Conservation (phyloP, 331 rosid species). For the Erythrophleum ivorense region DNA sequence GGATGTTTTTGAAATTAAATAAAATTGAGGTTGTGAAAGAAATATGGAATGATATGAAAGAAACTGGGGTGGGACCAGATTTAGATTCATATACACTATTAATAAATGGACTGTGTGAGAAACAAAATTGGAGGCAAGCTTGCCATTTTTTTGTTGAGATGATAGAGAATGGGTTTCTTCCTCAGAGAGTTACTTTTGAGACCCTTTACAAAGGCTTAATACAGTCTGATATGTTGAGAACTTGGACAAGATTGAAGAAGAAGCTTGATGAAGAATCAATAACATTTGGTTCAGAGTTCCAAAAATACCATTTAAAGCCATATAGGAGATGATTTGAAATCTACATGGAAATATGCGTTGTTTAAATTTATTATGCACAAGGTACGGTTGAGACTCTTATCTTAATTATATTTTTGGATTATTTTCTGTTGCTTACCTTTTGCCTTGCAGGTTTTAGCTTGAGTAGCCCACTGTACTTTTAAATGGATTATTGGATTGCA, state of each 20-base stretch:
- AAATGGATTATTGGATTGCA: background rate
- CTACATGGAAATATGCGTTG: background rate
- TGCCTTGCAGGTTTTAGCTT: background rate
- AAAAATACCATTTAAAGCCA: slow-evolving; percentile 73
- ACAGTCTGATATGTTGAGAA: slow-evolving; percentile 87
- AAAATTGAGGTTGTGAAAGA: slow-evolving; percentile 57
- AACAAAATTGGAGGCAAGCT: slow-evolving; percentile 74
- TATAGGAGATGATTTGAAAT: slow-evolving; percentile 64
- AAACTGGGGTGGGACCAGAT: slow-evolving; percentile 73
- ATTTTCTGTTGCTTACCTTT: background rate
- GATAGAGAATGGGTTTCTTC: slow-evolving; percentile 91
- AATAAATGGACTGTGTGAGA: slow-evolving; percentile 75
- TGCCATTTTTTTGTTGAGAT: slow-evolving; percentile 82
- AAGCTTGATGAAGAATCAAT: slow-evolving; percentile 89
- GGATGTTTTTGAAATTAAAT: slow-evolving; percentile 64
- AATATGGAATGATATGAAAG: slow-evolving; percentile 75
- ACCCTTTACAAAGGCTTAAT: slow-evolving; percentile 82
- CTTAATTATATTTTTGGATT: background rate
- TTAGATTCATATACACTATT: slow-evolving; percentile 74
- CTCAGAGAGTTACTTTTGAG: slow-evolving; percentile 86
- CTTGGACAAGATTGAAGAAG: slow-evolving; percentile 94
- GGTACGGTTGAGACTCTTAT: slow-evolving; percentile 28
- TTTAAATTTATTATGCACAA: background rate
- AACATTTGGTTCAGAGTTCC: slow-evolving; percentile 76
- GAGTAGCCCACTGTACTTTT: background rate